A percentile compares a stretch with the other conserved stretches of the same genome.
Conservation (phyloP, 345 rosid genomes). For the Sonneratia alba region DNA sequence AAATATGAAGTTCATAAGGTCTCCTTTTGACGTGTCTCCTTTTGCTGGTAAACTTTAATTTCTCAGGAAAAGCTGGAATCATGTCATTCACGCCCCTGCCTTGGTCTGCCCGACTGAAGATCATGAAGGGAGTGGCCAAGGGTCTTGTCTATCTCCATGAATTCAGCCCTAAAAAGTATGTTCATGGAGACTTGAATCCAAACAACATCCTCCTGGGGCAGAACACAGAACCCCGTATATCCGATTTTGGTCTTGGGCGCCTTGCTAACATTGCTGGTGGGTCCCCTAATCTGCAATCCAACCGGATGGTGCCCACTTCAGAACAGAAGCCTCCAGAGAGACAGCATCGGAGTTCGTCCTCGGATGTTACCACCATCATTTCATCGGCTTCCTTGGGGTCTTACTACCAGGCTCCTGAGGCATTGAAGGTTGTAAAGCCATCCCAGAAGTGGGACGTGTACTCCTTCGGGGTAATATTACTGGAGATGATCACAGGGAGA, state of each 20-base stretch:
- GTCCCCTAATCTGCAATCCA: conserved; percentile 69
- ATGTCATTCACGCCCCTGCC: conserved; percentile 46
- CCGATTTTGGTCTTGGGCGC: conserved; percentile 83
- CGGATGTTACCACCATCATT: conserved; percentile 39
- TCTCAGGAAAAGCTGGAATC: conserved; percentile 68
- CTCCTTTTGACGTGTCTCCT: background rate
- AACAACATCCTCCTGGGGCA: conserved; percentile 76
- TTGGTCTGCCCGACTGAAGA: conserved; percentile 65
- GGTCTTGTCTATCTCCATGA: conserved; percentile 86
- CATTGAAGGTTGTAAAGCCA: conserved; percentile 70
- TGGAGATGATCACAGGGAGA: conserved; percentile 76
- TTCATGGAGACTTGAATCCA: conserved; percentile 89
- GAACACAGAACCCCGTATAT: conserved; percentile 62
- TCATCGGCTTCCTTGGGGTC: conserved; percentile 47
- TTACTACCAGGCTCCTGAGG: conserved; percentile 85
- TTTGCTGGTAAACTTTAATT: background rate
- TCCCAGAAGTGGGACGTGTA: conserved; percentile 98
- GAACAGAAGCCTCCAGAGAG: conserved; percentile 48
- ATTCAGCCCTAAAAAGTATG: conserved; percentile 83
- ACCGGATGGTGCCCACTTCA: conserved; percentile 25
- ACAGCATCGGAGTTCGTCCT: conserved; percentile 47
- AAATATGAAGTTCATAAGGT: background rate
- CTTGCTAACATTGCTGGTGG: conserved; percentile 92
- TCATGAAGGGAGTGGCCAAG: conserved; percentile 65
- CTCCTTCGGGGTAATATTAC: conserved; percentile 79